Base-by-base conservation (phyloP, 331 rosid species). In the Stylosanthes scabra region DNA sequence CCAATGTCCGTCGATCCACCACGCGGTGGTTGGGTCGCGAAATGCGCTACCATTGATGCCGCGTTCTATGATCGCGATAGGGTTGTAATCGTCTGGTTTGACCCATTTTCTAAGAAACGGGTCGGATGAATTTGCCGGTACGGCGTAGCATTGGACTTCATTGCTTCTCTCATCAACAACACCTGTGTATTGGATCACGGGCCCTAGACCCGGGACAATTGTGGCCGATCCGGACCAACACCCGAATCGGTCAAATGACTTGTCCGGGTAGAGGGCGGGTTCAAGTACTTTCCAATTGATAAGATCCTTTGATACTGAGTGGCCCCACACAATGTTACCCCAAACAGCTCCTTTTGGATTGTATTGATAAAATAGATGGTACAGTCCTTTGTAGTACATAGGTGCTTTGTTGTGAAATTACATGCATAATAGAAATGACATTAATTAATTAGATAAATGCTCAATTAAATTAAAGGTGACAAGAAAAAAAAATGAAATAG, bases 1-100 rank as follows among this genome's bases (percentile, higher is more conserved):
- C 96, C 96, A 94, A 0, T 88, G 90, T 13, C 92, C 96, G 13
- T 74, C 80, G 0, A 42, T 46, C 77, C 54, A 42, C 99, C 97
- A 94, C 0, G 96, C 97, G 0, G 97, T 89, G 2, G 96, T 86
- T 0, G 96, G 98, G 82, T 94, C 97, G 0, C 98, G 97, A 50
- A 91, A 91, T 0, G 81, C 78, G 6, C 80, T 84, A 0, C 76
- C 83, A 0, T 89, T 94, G 9, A 89, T 59, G 0, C 28, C 72
- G 0, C 1, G 8, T 0, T 11, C 70, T 0, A 91, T 85, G 1
- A 70, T 66, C 12, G 79, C 74, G 0, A 89, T n/a, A 0, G 96
- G 97, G 68, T 86, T 86, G 3, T 58, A 14, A 12, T 9, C 6
- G 8, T 81, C 16, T 0, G 90, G 88, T 6, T 83, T 86, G 0